A percentile compares a stretch with the other conserved stretches of the same genome.
These are phyloP conservation scores for Dictyostelium discoideum DNA, from an alignment of 78 protist species.

Conservation along the genomic window DNA sequence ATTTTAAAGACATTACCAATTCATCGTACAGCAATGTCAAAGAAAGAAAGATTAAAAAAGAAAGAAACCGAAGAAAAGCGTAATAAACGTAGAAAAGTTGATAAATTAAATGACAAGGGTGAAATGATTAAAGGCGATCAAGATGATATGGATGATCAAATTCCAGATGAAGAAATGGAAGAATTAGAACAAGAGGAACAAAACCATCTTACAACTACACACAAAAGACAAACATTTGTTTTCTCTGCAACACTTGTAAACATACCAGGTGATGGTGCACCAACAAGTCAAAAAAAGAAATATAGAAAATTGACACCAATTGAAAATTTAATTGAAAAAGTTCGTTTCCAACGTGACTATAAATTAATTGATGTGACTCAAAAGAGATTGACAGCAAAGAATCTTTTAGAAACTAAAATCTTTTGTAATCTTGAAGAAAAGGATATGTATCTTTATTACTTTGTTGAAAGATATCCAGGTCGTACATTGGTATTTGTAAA, in stretches of 20 bases:
- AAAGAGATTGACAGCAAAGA: conserved; percentile 44
- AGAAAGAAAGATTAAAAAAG: conserved; percentile 1
- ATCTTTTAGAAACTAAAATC: conserved; percentile 66
- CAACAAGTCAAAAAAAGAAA: not conserved
- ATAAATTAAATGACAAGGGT: not conserved
- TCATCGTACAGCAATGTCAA: not conserved
- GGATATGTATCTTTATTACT: conserved; percentile 63
- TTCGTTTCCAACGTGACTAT: conserved; percentile 74
- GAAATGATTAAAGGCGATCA: conserved; percentile 21
- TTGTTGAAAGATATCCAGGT: conserved; percentile 77
- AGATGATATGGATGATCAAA: conserved; percentile 7
- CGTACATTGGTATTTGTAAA: conserved; percentile 91
- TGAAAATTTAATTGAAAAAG: conserved; percentile 41
- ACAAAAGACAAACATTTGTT: conserved; percentile 82
- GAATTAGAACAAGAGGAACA: conserved; percentile 3
- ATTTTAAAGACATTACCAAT: conserved; percentile 64
- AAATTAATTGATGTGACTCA: conserved; percentile 61
- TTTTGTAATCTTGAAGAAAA: conserved; percentile 71
- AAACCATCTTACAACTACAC: not conserved
- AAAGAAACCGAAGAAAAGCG: not conserved
- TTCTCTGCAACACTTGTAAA: conserved; percentile 76
- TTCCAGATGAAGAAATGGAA: conserved; percentile 57
- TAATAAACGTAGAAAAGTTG: conserved; percentile 1
- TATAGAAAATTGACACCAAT: conserved; percentile 5
- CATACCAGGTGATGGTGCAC: not conserved